Evolutionary conservation across 768 basidiomycete species (phyloP), one percentile per base, ranked within the genome.

Genomic region (Termitomyces sp.): DNA sequence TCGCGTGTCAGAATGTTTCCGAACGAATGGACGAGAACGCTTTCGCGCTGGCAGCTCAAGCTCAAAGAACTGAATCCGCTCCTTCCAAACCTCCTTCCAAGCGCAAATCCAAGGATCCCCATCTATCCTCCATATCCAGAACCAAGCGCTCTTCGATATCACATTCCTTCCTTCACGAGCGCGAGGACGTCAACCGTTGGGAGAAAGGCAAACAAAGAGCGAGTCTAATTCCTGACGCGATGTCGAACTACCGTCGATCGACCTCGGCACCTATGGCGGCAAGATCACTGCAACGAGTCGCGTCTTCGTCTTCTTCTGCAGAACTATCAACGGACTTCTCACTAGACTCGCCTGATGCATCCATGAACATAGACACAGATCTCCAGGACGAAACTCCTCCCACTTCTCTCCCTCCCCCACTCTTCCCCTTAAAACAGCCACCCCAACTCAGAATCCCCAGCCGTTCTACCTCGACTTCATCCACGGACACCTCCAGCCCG

Each of bases 1-100:
- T 69, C 43, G 67, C 73, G 30, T 61, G 76, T 35, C 74, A 74
- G 58, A 72, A 69, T 35, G 71, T 74, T 12, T 74, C 73, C n/a
- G 71, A 70, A 35, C 65, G 68, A 23, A 69, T 73, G 43, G 70
- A 76, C 57, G 69, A 71, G 35, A 69, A 68, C 33, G 70, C 65
- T 20, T 64, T 65, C 3, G 23, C 67, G 30, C 61, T 56, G 16
- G 59, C 57, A 28, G 57, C 60, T 32, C 52, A 64, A 58, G 38
- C 7, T 14, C n/a, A 44, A 46, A 57, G 60, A 5, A 18, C 16
- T 14, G 55, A 38, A 12, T 43, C 32, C 36, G 55, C 43, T 6
- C 54, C 38, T 41, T 3, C 55, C 12, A 61, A 61, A 30, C 46
- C 28, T 13, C 44, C 40, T 33, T n/a, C 50, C 14, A 63, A 60